These are phyloP conservation scores for Heracleum sosnowskyi DNA, from an alignment of 129 eudicot genomes.

Conservation along the genomic window DNA sequence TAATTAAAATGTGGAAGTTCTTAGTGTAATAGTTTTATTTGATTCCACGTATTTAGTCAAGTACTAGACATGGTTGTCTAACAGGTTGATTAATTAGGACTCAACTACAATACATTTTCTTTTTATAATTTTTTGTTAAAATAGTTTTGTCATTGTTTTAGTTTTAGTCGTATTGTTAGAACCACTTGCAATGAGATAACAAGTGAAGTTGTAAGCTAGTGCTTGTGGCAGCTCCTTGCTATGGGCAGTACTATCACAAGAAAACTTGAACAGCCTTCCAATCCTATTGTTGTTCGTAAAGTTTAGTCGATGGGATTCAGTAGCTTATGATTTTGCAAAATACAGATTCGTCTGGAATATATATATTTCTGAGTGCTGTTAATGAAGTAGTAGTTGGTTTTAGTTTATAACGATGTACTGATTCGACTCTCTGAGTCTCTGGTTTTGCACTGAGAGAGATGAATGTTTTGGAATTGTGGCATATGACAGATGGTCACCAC, in stretches of 20 bases:
- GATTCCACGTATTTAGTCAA: not conserved
- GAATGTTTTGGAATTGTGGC: not conserved
- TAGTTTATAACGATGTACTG: not conserved
- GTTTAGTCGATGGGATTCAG: not conserved
- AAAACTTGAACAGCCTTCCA: not conserved
- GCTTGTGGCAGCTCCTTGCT: not conserved
- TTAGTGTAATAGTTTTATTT: not conserved
- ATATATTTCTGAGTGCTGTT: not conserved
- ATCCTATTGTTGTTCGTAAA: not conserved
- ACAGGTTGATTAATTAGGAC: not conserved
- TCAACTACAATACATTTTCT: not conserved
- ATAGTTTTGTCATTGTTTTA: not conserved
- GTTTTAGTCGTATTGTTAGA: not conserved
- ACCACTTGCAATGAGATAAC: not conserved
- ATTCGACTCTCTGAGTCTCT: not conserved
- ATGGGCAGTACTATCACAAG: not conserved
- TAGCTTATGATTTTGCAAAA: not conserved
- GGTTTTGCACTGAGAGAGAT: not conserved
- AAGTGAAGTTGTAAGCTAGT: not conserved
- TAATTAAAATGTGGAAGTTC: not conserved
- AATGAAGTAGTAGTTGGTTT: not conserved
- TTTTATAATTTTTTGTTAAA: not conserved
- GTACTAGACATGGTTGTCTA: not conserved
- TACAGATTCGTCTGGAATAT: not conserved
- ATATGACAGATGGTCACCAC: not conserved